A percentile compares a stretch with the other conserved stretches of the same genome.
Conservation (phyloP, 75 land plant genomes). For the Picea glauca region DNA sequence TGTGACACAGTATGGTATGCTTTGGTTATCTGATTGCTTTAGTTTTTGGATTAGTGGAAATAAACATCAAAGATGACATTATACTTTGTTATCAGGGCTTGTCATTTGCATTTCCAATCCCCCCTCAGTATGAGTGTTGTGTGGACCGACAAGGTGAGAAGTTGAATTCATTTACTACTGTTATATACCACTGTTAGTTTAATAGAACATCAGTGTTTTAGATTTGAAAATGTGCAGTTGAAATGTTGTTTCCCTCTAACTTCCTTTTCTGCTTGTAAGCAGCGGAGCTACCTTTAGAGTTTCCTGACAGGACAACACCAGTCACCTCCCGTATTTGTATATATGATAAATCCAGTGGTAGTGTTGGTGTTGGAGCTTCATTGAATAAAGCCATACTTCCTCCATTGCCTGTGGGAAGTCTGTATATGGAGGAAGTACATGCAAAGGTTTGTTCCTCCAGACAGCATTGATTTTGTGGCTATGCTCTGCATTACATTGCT, state of each 20-base stretch:
- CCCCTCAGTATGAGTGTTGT: slow-evolving; percentile 63
- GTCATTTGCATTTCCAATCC: slow-evolving; percentile 95
- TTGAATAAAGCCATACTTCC: slow-evolving; percentile 81
- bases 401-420: slow-evolving; percentile 74
- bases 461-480: neutral
- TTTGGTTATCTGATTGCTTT: slow-evolving; percentile 5
- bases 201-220: neutral
- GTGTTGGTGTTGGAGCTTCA: slow-evolving; percentile 62
- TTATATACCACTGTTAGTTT: neutral
- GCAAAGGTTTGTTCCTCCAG: slow-evolving; percentile 57
- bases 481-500: neutral
- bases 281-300: slow-evolving; percentile 88
- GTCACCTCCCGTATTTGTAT: slow-evolving; percentile 86
- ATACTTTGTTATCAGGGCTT: slow-evolving; percentile 49
- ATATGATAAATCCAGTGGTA: slow-evolving; percentile 75
- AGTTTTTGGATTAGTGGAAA: neutral
- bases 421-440: slow-evolving; percentile 97
- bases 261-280: neutral
- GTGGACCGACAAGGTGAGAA: slow-evolving; percentile 73
- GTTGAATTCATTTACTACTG: neutral
- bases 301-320: slow-evolving; percentile 96
- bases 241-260: neutral
- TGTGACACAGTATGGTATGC: neutral
- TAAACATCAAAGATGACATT: no score
- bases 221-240: neutral